These are phyloP conservation scores for Pseudogymnoascus sp. DNA, from an alignment of 2,329 filamentous ascomycete species.

Conservation along the genomic window DNA sequence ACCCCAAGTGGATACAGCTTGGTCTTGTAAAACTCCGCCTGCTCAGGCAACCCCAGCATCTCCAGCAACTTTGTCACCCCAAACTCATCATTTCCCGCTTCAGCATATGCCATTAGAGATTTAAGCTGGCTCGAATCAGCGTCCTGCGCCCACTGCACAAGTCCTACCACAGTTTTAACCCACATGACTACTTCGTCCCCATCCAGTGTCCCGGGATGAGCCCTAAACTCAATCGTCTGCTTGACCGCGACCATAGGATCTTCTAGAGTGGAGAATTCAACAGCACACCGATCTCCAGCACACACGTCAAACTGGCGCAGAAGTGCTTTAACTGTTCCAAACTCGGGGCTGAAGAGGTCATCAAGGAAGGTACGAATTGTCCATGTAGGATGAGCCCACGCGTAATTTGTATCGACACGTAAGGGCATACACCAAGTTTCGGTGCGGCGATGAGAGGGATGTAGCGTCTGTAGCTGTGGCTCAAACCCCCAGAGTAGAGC, in stretches of 20 bases:
- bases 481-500: constrained; percentile 23
- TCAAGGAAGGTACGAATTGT: not conserved
- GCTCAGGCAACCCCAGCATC: not conserved
- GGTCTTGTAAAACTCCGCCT: not conserved
- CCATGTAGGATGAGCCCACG: not conserved
- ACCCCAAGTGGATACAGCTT: not conserved
- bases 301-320: not conserved
- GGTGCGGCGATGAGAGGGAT: constrained; percentile 13
- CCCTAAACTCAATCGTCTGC: constrained; percentile 22
- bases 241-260: not conserved
- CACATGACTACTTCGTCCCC: constrained; percentile 13
- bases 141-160: constrained; percentile 15
- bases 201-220: constrained; percentile 20
- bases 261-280: not conserved
- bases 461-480: constrained; percentile 20
- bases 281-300: not conserved
- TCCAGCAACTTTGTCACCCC: not conserved
- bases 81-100: not conserved
- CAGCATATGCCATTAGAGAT: not conserved
- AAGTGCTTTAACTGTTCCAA: not conserved
- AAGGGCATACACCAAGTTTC: constrained; percentile 3
- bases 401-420: not conserved
- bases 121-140: not conserved
- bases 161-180: constrained; percentile 15
- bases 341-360: not conserved